Percentiles rank a stretch among this genome's conserved stretches.
Conservation (phyloP, 371 early-diverging fungal species). For the Amoeboradix gromovi region DNA sequence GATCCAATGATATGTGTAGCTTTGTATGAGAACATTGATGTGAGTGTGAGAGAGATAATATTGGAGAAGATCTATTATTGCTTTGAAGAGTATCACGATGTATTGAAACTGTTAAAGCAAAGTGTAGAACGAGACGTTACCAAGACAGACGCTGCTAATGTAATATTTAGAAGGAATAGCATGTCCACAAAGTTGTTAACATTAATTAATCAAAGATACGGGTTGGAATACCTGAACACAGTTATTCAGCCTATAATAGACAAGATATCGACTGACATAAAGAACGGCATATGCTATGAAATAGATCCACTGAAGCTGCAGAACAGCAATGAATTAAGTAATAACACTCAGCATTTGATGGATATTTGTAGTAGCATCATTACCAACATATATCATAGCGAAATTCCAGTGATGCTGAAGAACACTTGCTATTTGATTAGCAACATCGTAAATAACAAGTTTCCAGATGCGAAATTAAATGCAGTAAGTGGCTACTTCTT, state of each 20-base stretch:
- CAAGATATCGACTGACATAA: constrained; percentile 9
- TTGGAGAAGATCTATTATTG: constrained; percentile 10
- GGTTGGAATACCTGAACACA: constrained; percentile 43
- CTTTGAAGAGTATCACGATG: constrained; percentile 40
- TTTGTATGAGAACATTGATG: background rate
- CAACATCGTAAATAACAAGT: constrained; percentile 38
- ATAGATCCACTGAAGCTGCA: constrained; percentile 43
- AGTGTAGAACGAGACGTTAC: constrained; percentile 53
- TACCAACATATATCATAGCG: constrained; percentile 38
- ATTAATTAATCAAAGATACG: constrained; percentile 43
- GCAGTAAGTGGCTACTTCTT: constrained; percentile 82
- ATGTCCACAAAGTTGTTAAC: constrained; percentile 60
- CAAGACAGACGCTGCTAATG: constrained; percentile 45
- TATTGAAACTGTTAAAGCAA: constrained; percentile 36
- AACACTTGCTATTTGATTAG: constrained; percentile 50
- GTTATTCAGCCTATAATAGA: constrained; percentile 42
- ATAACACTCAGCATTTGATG: constrained; percentile 46
- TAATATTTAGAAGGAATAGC: constrained; percentile 62
- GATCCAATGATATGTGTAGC: background rate
- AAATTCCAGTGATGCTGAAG: constrained; percentile 38
- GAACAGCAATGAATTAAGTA: constrained; percentile 20
- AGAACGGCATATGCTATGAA: constrained; percentile 23
- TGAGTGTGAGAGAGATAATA: background rate
- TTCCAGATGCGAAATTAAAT: constrained; percentile 50
- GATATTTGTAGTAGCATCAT: constrained; percentile 41